These are phyloP conservation scores for Acanthamoeba healyi DNA, from an alignment of 208 protist species.

Conservation along the genomic window DNA sequence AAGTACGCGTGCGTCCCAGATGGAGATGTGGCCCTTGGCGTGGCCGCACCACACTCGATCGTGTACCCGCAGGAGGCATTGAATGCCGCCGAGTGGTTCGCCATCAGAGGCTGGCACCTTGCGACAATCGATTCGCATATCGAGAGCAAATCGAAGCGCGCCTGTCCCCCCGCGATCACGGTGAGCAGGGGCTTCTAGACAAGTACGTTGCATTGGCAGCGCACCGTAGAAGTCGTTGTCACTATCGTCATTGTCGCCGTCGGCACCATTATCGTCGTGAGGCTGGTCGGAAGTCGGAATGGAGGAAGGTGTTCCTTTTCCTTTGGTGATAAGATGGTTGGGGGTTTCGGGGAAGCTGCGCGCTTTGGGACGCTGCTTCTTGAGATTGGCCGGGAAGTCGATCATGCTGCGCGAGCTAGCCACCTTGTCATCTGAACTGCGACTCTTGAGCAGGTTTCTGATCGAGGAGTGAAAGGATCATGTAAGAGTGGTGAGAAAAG, in stretches of 20 bases:
- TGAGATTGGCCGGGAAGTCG: not conserved
- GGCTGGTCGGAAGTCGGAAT: too few relatives aligned
- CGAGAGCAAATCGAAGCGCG: not conserved
- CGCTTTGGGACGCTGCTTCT: not conserved
- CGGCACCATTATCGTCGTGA: too few relatives aligned
- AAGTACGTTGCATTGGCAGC: too few relatives aligned
- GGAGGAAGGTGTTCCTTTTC: not conserved
- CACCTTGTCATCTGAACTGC: too few relatives aligned
- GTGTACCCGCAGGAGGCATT: not conserved
- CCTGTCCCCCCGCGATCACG: not conserved
- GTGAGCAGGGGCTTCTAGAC: not conserved
- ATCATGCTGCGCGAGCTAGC: too few relatives aligned
- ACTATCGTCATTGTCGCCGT: too few relatives aligned
- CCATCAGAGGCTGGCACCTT: not conserved
- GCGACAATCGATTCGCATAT: not conserved
- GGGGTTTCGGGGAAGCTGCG: not conserved
- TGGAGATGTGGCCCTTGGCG: not conserved
- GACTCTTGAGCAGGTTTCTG: not conserved
- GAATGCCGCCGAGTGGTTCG: not conserved
- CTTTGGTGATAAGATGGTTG: too few relatives aligned
- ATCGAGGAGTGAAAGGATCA: not conserved
- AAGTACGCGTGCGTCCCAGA: not conserved
- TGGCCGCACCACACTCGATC: not conserved
- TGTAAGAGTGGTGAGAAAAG: not conserved
- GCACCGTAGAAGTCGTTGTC: too few relatives aligned